These are phyloP conservation scores for Quercus lobata DNA, from an alignment of 331 rosid genomes.

Conservation along the genomic window DNA sequence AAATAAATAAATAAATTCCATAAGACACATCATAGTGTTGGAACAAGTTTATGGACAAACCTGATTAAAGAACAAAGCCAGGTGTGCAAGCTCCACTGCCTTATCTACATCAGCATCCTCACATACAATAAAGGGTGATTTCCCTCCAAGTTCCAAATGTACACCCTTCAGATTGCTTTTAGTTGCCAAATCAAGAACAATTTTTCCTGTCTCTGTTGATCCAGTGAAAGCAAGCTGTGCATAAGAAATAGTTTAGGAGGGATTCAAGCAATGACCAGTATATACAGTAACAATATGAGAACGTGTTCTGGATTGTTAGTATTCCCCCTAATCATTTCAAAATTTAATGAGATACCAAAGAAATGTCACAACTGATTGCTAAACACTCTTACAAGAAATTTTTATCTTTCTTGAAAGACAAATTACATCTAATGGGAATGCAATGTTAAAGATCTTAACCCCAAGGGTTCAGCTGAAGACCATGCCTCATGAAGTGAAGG, in stretches of 20 bases:
- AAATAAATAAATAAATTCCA: too few species aligned
- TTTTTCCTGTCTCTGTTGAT: slow-evolving; percentile 75
- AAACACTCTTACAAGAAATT: not conserved
- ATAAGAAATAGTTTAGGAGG: slow-evolving; percentile 7
- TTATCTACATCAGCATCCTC: slow-evolving; percentile 87
- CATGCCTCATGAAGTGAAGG: too few species aligned
- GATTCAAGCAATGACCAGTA: not conserved
- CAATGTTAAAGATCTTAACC: not conserved
- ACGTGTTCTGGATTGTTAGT: not conserved
- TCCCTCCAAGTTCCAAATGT: slow-evolving; percentile 90
- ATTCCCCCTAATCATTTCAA: not conserved
- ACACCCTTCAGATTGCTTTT: slow-evolving; percentile 80
- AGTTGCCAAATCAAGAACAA: slow-evolving; percentile 63
- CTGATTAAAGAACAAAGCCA: slow-evolving; percentile 81
- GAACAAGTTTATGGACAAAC: slow-evolving; percentile 26
- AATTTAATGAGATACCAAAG: not conserved
- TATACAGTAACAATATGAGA: not conserved
- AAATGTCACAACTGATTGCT: not conserved
- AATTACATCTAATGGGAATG: not conserved
- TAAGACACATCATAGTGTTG: not conserved
- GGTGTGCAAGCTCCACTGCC: slow-evolving; percentile 84
- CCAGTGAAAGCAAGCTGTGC: slow-evolving; percentile 90
- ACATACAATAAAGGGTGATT: slow-evolving; percentile 87
- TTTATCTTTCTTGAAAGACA: not conserved
- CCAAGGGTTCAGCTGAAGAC: too few species aligned